Conservation (phyloP, 768 basidiomycete species). For the Cyathus striatus region DNA sequence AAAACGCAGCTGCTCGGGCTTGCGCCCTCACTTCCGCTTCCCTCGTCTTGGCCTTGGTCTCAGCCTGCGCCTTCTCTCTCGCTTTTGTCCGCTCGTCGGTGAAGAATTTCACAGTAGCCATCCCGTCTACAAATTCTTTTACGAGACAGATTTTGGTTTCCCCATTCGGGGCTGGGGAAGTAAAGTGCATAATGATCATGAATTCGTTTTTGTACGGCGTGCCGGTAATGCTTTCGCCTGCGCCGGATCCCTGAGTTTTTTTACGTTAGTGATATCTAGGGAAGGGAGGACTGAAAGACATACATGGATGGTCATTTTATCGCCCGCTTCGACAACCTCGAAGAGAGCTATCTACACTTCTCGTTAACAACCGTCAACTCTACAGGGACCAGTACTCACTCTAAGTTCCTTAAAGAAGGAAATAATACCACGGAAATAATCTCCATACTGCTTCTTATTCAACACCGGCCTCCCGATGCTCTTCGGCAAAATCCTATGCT, state of each 20-base stretch:
- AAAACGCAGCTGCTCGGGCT: no score
- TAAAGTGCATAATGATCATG: neutral
- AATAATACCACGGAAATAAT: conserved; percentile 21
- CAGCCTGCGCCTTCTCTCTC: neutral
- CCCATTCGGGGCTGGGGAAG: neutral
- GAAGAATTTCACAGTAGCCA: neutral
- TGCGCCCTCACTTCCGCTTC: neutral
- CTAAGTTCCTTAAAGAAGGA: conserved; percentile 20
- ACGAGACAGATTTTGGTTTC: neutral
- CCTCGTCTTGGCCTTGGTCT: neutral
- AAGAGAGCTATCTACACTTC: conserved; percentile 10
- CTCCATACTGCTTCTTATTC: conserved; percentile 25
- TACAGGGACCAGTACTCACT: conserved; percentile 19
- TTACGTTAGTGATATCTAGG: neutral
- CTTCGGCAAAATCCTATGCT: conserved; percentile 28
- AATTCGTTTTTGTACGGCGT: neutral
- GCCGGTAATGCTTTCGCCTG: neutral
- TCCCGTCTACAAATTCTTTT: conserved; percentile 1
- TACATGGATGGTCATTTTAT: conserved; percentile 13
- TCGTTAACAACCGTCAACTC: neutral
- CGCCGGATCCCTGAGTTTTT: neutral
- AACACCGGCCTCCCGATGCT: conserved; percentile 28
- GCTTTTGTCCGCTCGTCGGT: neutral
- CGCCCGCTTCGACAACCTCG: conserved; percentile 11
- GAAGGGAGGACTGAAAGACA: conserved; percentile 2